Evolutionary conservation across 139 green algal genomes (phyloP).

Genomic region (Auxenochlorella pyrenoidosa): DNA sequence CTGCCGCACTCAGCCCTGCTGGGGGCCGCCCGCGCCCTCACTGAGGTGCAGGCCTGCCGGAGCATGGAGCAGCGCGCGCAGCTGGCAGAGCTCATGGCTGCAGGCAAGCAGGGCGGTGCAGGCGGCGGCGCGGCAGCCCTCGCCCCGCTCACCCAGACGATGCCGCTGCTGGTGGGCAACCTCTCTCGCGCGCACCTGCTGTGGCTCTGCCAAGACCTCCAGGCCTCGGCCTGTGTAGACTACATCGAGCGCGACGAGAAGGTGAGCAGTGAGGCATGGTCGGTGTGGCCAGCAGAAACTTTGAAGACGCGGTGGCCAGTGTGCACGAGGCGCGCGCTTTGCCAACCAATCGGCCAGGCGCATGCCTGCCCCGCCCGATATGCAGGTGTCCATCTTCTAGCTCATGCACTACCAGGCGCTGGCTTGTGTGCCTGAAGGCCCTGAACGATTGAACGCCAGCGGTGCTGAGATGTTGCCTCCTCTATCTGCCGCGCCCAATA

Average conservation of each 20-base stretch:
- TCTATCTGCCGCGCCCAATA: no score
- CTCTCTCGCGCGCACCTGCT: neutral
- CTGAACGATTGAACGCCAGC: no score
- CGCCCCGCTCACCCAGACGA: neutral
- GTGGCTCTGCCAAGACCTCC: neutral
- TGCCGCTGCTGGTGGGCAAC: conserved; percentile 21
- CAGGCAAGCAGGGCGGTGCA: neutral
- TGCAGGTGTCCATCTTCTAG: neutral
- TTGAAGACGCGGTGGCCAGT: no score
- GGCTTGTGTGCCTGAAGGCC: no score
- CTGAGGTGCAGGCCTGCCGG: neutral
- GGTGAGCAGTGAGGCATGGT: neutral
- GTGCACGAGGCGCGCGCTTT: no score
- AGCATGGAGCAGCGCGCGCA: neutral
- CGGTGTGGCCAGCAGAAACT: no score
- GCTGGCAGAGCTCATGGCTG: conserved; percentile 3
- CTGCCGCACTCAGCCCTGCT: neutral
- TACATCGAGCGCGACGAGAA: conserved; percentile 24
- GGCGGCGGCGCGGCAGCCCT: neutral
- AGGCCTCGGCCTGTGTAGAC: neutral
- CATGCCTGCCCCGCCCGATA: neutral
- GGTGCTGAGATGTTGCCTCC: no score
- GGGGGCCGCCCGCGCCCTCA: neutral
- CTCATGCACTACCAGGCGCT: no score
- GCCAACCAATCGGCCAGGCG: no score